Percentiles rank a stretch among this genome's conserved stretches.
Evolutionary conservation across 768 basidiomycete genomes (phyloP).

Genomic region (Suillus hirtellus): DNA sequence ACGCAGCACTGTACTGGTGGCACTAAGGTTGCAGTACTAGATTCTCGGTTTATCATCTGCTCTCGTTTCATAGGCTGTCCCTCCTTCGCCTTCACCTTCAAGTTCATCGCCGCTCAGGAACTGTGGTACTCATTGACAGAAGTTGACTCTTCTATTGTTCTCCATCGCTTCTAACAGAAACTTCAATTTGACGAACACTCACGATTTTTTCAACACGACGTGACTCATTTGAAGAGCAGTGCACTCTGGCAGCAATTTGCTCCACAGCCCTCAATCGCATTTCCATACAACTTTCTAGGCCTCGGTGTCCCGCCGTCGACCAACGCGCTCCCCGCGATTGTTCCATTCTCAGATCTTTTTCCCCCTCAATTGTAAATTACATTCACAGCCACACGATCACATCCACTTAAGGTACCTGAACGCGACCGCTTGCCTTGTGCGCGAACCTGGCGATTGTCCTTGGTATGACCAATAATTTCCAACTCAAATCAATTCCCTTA

Average conservation of each 20-base stretch:
- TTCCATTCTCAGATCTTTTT: slow-evolving; percentile 18
- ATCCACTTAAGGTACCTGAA: slow-evolving; percentile 29
- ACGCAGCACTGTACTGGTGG: slow-evolving; percentile 9
- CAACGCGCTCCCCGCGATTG: slow-evolving; percentile 22
- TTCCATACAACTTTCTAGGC: slow-evolving; percentile 2
- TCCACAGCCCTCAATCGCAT: slow-evolving; percentile 6
- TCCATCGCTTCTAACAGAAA: background rate
- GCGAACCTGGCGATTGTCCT: slow-evolving; percentile 25
- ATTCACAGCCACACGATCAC: slow-evolving; percentile 36
- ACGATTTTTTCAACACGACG: slow-evolving; percentile 25
- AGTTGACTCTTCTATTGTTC: slow-evolving; percentile 10
- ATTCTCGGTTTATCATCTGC: background rate
- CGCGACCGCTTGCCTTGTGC: slow-evolving; percentile 30
- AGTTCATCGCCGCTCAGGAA: slow-evolving; percentile 9
- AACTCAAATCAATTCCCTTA: slow-evolving; percentile 33
- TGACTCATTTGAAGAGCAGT: slow-evolving; percentile 5
- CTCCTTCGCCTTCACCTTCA: slow-evolving; percentile 4
- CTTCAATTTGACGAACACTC: slow-evolving; percentile 26
- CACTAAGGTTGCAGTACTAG: background rate
- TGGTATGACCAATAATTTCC: slow-evolving; percentile 37
- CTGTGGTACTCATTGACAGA: slow-evolving; percentile 7
- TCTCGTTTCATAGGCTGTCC: slow-evolving; percentile 16
- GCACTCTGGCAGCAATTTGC: background rate
- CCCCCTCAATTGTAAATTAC: slow-evolving; percentile 29
- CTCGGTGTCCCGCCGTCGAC: slow-evolving; percentile 11